Evolutionary conservation across 2,329 filamentous ascomycete species (phyloP), one percentile per base, ranked within the genome.

Genomic region (Fusarium luffae): DNA sequence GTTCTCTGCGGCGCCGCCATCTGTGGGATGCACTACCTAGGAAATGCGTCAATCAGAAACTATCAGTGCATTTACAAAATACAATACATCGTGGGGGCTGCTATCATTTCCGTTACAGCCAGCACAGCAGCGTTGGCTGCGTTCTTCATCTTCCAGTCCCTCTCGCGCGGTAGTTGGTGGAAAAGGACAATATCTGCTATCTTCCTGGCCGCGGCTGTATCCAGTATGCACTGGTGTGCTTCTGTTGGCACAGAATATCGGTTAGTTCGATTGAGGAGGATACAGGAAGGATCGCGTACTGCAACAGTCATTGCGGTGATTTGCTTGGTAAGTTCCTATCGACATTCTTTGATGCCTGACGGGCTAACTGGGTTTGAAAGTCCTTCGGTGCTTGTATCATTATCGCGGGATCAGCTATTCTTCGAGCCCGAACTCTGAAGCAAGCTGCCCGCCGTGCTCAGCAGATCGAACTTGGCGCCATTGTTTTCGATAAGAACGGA

Each of bases 161-260:
- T 88, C 7, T 97, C 93, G 91, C 92, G 91, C 43, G 90, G 90
- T 72, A 88, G 86, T 16, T 93, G 91, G 88, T 94, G 90, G 90
- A 93, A 93, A 75, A 85, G 93, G 57, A 79, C 85, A 5, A 73
- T 89, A 2, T 92, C 90, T 65, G 91, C 90, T 9, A 80, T 88
- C 43, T 78, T 94, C n/a, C 83, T 97, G 27, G 91, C 92, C 13
- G 84, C 87, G n/a, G 92, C 91, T 28, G 92, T 96, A 2, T 94
- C 90, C 4, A 92, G 92, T 1, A 96, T 97, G 93, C 93, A 97
- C 79, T 97, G 93, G 91, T 91, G 91, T 57, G 93, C 91, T 18
- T 86, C 90, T 5, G 85, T 88, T 13, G 92, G 92, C 7, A 96
- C 92, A 2, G 77, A 79, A 13, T 96, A 94, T 76, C 84, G 84